A percentile compares a stretch with the other conserved stretches of the same genome.
phyloP scores from a whole-genome alignment of 2,329 filamentous ascomycete genomes.

The Drechslerella coelobrocha region DNA sequence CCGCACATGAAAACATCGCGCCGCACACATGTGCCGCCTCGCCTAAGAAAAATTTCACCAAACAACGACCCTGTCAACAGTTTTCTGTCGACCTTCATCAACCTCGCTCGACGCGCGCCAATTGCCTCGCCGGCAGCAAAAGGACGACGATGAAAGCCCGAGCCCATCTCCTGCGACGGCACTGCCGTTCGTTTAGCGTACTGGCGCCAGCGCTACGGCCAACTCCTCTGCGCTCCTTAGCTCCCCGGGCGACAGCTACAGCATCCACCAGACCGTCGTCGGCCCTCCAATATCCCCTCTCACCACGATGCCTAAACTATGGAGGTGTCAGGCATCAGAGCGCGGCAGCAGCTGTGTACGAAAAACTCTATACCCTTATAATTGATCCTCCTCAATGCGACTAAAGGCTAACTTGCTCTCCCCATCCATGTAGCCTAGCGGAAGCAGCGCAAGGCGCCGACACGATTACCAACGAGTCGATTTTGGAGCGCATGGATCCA shows the following conservation, averaged over 20 bases:
- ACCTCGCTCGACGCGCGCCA: constrained; percentile 7
- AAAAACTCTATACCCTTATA: not conserved
- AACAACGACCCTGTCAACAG: constrained; percentile 1
- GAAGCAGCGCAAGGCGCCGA: constrained; percentile 43
- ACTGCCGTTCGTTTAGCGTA: constrained; percentile 47
- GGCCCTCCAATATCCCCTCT: constrained; percentile 9
- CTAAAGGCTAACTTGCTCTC: not conserved
- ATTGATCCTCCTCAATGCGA: not conserved
- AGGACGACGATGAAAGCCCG: constrained; percentile 37
- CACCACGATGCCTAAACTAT: constrained; percentile 12
- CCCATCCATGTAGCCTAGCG: constrained; percentile 15
- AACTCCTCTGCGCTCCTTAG: constrained; percentile 39
- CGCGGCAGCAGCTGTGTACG: constrained; percentile 41
- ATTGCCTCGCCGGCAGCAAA: constrained; percentile 13
- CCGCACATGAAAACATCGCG: not conserved
- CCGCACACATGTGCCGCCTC: constrained; percentile 5
- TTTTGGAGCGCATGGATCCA: constrained; percentile 80
- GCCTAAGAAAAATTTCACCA: constrained; percentile 34
- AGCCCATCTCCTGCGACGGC: constrained; percentile 40
- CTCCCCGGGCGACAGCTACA: constrained; percentile 27
- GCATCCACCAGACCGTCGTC: constrained; percentile 28
- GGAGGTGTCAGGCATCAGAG: constrained; percentile 30
- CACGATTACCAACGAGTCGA: constrained; percentile 67
- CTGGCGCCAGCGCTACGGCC: constrained; percentile 27
- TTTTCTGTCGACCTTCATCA: constrained; percentile 3